phyloP scores from a whole-genome alignment of 2,329 filamentous ascomycete species.

The Xylariales sp. region DNA sequence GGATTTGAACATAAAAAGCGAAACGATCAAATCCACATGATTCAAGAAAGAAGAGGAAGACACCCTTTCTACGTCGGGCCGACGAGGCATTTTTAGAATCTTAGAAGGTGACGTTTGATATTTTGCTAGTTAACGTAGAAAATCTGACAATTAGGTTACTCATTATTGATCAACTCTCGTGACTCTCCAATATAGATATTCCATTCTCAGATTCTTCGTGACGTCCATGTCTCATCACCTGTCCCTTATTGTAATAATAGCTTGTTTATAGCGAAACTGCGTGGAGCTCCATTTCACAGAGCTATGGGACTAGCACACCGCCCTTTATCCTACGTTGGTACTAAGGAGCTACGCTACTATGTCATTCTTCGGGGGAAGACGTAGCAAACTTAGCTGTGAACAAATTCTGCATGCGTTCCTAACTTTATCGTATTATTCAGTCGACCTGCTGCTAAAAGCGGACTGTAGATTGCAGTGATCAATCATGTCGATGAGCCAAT shows the following conservation, averaged over 20 bases:
- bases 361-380: neutral
- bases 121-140: neutral
- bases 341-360: neutral
- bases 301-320: neutral
- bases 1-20: neutral
- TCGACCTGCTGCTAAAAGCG: neutral
- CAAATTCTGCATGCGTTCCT: neutral
- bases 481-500: neutral
- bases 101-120: neutral
- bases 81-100: neutral
- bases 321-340: conserved; percentile 15
- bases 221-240: conserved; percentile 20
- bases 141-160: neutral
- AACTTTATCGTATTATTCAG: neutral
- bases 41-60: neutral
- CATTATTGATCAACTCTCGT: neutral
- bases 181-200: neutral
- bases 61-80: too few relatives aligned
- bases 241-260: conserved; percentile 1
- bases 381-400: neutral
- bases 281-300: neutral
- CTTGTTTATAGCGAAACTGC: neutral
- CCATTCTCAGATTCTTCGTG: conserved; percentile 1
- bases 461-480: neutral
- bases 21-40: neutral